phyloP scores from a whole-genome alignment of 495 filamentous ascomycete species.

The Trichoderma parareesei region DNA sequence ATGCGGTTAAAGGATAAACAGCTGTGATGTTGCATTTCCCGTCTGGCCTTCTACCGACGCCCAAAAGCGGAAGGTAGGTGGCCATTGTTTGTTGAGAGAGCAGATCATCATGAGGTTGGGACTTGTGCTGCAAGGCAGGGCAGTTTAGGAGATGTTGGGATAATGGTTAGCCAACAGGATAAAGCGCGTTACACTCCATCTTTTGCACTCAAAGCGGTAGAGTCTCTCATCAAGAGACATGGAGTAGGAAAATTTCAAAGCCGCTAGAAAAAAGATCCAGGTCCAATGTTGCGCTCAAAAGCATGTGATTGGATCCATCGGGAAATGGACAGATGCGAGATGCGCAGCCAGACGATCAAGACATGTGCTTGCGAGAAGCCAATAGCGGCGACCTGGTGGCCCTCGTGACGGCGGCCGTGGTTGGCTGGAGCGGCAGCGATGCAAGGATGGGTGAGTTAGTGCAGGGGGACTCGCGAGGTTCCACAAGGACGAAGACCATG shows the following conservation, averaged over 20 bases:
- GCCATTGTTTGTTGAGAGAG: neutral
- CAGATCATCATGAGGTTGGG: neutral
- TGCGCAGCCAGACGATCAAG: neutral
- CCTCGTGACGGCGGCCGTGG: constrained; percentile 1
- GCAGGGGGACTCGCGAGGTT: constrained; percentile 1
- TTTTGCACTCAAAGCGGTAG: too few species aligned
- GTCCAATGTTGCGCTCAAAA: neutral
- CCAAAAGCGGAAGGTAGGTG: neutral
- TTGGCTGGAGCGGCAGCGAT: neutral
- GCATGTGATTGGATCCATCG: neutral
- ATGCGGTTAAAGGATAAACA: neutral
- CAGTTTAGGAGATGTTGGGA: too few species aligned
- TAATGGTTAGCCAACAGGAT: too few species aligned
- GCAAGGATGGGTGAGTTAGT: neutral
- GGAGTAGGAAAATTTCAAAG: too few species aligned
- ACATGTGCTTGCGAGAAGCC: neutral
- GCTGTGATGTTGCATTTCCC: neutral
- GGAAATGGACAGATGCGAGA: neutral
- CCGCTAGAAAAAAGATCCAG: neutral
- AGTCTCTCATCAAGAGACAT: too few species aligned
- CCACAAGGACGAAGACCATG: neutral
- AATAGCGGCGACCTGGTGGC: neutral
- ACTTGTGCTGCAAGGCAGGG: neutral
- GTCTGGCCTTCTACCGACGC: neutral
- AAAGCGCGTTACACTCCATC: too few species aligned